These are phyloP conservation scores for Cadophora luteo-olivacea DNA, from an alignment of 2,329 filamentous ascomycete genomes.

Conservation along the genomic window DNA sequence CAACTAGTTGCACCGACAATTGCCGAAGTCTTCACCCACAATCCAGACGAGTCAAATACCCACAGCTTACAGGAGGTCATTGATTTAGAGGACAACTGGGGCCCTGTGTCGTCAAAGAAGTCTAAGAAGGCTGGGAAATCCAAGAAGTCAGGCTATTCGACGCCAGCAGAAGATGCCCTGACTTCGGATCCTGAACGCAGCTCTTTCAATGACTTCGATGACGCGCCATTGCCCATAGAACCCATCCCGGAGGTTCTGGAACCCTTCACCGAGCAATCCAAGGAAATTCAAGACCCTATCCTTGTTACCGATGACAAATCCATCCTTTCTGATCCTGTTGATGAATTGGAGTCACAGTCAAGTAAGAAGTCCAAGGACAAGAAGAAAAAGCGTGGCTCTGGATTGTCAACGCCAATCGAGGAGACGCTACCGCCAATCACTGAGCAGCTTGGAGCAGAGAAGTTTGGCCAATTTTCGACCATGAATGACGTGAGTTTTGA, in stretches of 20 bases:
- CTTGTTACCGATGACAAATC: neutral
- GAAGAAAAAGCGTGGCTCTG: constrained; percentile 34
- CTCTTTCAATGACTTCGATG: neutral
- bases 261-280: constrained; percentile 2
- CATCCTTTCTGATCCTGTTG: constrained; percentile 20
- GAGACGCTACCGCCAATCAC: neutral
- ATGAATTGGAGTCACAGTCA: constrained; percentile 29
- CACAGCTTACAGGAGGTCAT: neutral
- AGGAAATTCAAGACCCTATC: neutral
- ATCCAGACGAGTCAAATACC: neutral
- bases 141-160: constrained; percentile 13
- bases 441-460: neutral
- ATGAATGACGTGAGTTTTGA: neutral
- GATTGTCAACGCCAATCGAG: constrained; percentile 24
- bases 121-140: constrained; percentile 50
- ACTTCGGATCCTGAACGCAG: neutral
- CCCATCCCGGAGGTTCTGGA: constrained; percentile 3
- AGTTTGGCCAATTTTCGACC: neutral
- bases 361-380: constrained; percentile 38
- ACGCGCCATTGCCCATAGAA: neutral
- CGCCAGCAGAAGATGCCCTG: constrained; percentile 7
- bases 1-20: neutral
- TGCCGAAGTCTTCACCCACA: neutral
- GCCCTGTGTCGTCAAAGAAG: constrained; percentile 43
- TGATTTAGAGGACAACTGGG: constrained; percentile 19